Conservation (phyloP, 768 basidiomycete species). For the Amanita jacksonii region DNA sequence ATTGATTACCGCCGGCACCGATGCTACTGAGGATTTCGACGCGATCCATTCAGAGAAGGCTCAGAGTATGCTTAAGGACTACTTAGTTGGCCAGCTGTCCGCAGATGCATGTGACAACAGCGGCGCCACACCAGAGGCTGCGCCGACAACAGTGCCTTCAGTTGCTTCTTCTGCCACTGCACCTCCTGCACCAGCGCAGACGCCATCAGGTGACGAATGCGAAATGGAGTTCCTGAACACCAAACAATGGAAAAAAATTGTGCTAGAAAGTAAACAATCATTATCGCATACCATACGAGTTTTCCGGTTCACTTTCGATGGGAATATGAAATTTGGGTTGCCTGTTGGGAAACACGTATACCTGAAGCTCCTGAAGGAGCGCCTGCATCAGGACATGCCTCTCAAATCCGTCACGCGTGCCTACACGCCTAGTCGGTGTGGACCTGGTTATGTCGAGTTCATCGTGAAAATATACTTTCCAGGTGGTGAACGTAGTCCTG, state of each 20-base stretch:
- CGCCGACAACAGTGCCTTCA: background rate
- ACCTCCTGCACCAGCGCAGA: conserved; percentile 10
- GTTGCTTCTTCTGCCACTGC: no score
- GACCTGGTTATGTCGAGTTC: conserved; percentile 39
- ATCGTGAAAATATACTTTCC: conserved; percentile 46
- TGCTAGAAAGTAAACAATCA: conserved; percentile 24
- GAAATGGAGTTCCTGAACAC: conserved; percentile 27
- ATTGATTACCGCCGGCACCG: conserved; percentile 43
- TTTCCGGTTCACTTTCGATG: conserved; percentile 42
- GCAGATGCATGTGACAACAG: no score
- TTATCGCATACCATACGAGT: conserved; percentile 40
- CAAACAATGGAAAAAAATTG: conserved; percentile 39
- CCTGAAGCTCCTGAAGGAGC: conserved; percentile 33
- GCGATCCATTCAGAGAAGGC: conserved; percentile 52
- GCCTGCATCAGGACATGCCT: conserved; percentile 10
- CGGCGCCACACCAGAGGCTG: no score
- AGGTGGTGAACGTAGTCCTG: conserved; percentile 21
- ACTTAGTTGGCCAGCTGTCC: conserved; percentile 43
- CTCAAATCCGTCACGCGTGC: conserved; percentile 43
- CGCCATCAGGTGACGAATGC: background rate
- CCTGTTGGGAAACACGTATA: conserved; percentile 54
- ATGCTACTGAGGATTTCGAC: conserved; percentile 56
- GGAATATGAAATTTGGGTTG: conserved; percentile 37
- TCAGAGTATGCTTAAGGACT: conserved; percentile 33
- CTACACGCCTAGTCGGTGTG: conserved; percentile 39